Percentiles rank a stretch among this genome's conserved stretches.
Evolutionary conservation across 2,329 filamentous ascomycete species (phyloP).

Genomic region (Calonectria pteridis): DNA sequence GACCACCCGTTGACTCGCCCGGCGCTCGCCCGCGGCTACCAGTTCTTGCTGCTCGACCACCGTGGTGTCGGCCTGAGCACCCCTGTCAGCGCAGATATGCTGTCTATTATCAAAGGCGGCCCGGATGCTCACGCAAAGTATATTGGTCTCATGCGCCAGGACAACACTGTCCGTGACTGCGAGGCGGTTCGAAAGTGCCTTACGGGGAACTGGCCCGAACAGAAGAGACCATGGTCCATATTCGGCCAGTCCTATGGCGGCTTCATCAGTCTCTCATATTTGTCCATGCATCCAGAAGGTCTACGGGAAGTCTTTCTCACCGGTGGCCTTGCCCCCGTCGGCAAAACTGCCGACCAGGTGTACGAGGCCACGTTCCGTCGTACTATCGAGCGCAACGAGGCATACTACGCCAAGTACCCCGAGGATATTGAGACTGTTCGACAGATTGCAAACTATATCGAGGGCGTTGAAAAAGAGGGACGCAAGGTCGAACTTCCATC

Average conservation of each 20-base stretch:
- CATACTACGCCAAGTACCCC: conserved; percentile 88
- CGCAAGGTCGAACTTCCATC: conserved; percentile 73
- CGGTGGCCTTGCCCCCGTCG: conserved; percentile 85
- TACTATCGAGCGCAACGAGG: conserved; percentile 77
- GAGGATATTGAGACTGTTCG: conserved; percentile 80
- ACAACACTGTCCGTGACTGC: conserved; percentile 89
- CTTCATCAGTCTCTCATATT: conserved; percentile 86
- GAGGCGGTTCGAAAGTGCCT: conserved; percentile 86
- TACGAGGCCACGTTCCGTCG: conserved; percentile 80
- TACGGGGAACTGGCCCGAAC: conserved; percentile 75
- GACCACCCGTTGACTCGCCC: conserved; percentile 77
- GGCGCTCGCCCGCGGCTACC: conserved; percentile 84
- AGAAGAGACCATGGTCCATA: conserved; percentile 84
- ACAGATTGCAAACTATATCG: conserved; percentile 74
- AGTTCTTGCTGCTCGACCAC: conserved; percentile 89
- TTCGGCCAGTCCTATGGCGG: conserved; percentile 95
- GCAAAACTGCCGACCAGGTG: conserved; percentile 78
- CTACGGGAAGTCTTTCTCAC: conserved; percentile 87
- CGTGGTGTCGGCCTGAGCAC: conserved; percentile 89
- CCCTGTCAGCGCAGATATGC: conserved; percentile 79
- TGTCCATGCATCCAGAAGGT: conserved; percentile 83
- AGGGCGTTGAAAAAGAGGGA: conserved; percentile 58
- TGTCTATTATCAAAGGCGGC: conserved; percentile 69
- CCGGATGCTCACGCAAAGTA: conserved; percentile 81
- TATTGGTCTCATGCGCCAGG: conserved; percentile 86